A percentile compares a stretch with the other conserved stretches of the same genome.
phyloP scores from a whole-genome alignment of 192 early-diverging fungal genomes.

The Umbelopsis sp. region DNA sequence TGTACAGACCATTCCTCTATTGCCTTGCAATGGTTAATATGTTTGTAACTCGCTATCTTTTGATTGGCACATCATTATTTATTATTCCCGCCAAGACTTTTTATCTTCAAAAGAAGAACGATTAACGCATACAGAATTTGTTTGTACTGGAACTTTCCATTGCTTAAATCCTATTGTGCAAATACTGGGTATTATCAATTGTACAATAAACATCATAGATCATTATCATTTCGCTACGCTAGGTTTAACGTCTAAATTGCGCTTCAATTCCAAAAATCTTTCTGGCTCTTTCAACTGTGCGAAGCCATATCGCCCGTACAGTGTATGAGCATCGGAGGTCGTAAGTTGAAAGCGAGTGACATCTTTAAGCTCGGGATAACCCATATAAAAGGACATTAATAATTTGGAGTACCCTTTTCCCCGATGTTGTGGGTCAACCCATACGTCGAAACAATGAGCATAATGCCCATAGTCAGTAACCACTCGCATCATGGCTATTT shows the following conservation, averaged over 20 bases:
- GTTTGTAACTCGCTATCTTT: conserved; percentile 31
- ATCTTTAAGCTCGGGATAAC: background rate
- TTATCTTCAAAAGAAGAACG: background rate
- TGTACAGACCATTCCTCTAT: conserved; percentile 32
- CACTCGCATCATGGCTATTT: conserved; percentile 17
- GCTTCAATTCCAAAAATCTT: background rate
- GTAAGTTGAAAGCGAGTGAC: background rate
- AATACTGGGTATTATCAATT: no score
- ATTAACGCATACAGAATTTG: no score
- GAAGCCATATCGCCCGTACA: background rate
- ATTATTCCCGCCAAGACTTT: conserved; percentile 20
- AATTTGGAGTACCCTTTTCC: background rate
- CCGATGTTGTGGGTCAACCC: conserved; percentile 6
- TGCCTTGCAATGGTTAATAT: conserved; percentile 29
- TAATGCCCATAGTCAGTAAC: background rate
- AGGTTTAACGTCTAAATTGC: background rate
- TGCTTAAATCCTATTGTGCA: no score
- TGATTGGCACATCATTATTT: conserved; percentile 22
- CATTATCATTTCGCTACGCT: background rate
- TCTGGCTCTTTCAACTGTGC: background rate
- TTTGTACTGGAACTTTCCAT: no score
- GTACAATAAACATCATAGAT: background rate
- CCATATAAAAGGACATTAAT: background rate
- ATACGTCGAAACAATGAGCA: background rate
- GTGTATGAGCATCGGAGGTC: background rate